Evolutionary conservation across 768 basidiomycete species (phyloP).

Genomic region (Phylloporus scabripes): DNA sequence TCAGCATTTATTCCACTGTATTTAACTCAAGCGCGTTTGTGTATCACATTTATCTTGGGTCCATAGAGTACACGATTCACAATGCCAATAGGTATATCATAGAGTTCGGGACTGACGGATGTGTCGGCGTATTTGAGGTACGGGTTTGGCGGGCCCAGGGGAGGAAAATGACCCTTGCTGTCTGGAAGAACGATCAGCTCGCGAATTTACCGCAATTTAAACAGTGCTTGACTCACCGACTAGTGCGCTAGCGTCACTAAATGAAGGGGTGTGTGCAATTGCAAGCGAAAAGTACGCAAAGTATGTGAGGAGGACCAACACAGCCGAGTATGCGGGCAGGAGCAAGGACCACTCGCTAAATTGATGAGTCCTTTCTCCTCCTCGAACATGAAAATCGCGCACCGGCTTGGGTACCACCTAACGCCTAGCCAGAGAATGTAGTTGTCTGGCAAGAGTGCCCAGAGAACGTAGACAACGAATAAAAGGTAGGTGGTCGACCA

Average conservation of each 20-base stretch:
- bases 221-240: slow-evolving; percentile 45
- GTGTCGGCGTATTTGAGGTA: slow-evolving; percentile 46
- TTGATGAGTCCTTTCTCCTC: neutral
- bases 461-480: slow-evolving; percentile 67
- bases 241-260: slow-evolving; percentile 61
- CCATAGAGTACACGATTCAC: slow-evolving; percentile 71
- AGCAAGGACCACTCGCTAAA: slow-evolving; percentile 81
- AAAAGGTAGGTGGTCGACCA: slow-evolving; percentile 72
- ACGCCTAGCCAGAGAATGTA: slow-evolving; percentile 63
- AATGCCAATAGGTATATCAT: slow-evolving; percentile 78
- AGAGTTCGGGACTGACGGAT: slow-evolving; percentile 55
- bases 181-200: slow-evolving; percentile 38
- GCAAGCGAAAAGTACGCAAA: slow-evolving; percentile 73
- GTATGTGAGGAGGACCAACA: slow-evolving; percentile 71
- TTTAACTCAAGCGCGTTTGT: slow-evolving; percentile 13
- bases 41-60: slow-evolving; percentile 18
- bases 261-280: slow-evolving; percentile 61
- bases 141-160: slow-evolving; percentile 29
- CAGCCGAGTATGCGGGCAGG: slow-evolving; percentile 70
- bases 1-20: slow-evolving; percentile 12
- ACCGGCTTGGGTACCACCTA: slow-evolving; percentile 88
- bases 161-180: slow-evolving; percentile 48
- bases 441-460: slow-evolving; percentile 75
- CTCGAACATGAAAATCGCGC: slow-evolving; percentile 13
- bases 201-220: slow-evolving; percentile 6